phyloP scores from a whole-genome alignment of 2,329 filamentous ascomycete genomes.

The Aschersonia sp. region DNA sequence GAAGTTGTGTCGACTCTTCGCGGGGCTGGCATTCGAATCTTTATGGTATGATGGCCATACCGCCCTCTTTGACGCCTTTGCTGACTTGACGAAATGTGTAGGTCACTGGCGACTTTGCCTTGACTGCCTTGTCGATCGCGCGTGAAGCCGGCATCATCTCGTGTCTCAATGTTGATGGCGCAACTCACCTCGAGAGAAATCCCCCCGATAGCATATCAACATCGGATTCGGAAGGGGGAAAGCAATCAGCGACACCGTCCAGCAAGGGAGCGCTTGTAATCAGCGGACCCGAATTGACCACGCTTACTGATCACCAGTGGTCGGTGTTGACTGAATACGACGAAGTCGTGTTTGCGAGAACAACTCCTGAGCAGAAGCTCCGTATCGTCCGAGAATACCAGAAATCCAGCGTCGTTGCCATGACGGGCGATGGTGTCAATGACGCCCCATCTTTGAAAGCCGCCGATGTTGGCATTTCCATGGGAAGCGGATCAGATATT shows the following conservation, averaged over 20 bases:
- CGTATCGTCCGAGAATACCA: constrained; percentile 68
- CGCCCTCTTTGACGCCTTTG: neutral
- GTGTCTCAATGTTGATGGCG: constrained; percentile 34
- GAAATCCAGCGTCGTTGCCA: constrained; percentile 53
- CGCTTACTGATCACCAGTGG: constrained; percentile 56
- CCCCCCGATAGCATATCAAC: constrained; percentile 1
- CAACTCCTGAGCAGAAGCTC: constrained; percentile 66
- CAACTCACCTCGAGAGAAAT: constrained; percentile 33
- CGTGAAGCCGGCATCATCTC: constrained; percentile 58
- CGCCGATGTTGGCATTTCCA: constrained; percentile 71
- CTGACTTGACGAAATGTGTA: constrained; percentile 24
- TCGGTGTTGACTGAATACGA: constrained; percentile 46
- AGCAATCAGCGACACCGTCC: constrained; percentile 6
- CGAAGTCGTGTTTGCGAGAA: constrained; percentile 62
- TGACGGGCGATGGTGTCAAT: constrained; percentile 81
- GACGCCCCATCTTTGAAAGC: constrained; percentile 69
- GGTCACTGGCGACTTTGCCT: constrained; percentile 56
- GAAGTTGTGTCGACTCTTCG: constrained; percentile 51
- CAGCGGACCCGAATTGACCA: constrained; percentile 49
- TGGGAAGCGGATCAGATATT: constrained; percentile 69
- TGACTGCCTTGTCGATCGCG: constrained; percentile 62
- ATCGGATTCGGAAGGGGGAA: constrained; percentile 10
- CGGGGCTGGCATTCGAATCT: constrained; percentile 57
- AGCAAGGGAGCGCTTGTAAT: constrained; percentile 40
- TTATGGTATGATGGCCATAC: constrained; percentile 43